These are phyloP conservation scores for Yamadazyma membranifaciens DNA, from an alignment of 1,139 yeast genomes.

Conservation along the genomic window DNA sequence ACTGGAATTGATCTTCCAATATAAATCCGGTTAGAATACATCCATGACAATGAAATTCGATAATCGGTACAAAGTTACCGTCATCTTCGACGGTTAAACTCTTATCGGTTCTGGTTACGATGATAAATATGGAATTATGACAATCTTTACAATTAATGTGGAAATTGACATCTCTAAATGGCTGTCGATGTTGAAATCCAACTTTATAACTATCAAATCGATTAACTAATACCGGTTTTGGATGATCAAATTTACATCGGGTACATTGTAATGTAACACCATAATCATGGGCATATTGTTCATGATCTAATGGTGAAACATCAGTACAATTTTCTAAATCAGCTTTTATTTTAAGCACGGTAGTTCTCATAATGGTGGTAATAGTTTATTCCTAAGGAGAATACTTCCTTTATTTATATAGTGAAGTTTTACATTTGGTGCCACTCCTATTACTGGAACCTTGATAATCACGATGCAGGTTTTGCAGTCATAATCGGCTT, in stretches of 20 bases:
- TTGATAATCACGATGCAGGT: neutral
- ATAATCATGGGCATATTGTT: slow-evolving; percentile 65
- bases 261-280: slow-evolving; percentile 69
- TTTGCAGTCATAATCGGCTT: neutral
- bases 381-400: no score
- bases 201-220: slow-evolving; percentile 55
- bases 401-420: no score
- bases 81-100: slow-evolving; percentile 18
- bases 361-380: slow-evolving; percentile 14
- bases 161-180: slow-evolving; percentile 69
- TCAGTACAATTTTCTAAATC: slow-evolving; percentile 61
- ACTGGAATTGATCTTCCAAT: slow-evolving; percentile 65
- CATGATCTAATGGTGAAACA: slow-evolving; percentile 58
- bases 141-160: slow-evolving; percentile 71
- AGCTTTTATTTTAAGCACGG: slow-evolving; percentile 50
- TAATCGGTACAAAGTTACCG: slow-evolving; percentile 30
- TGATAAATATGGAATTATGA: slow-evolving; percentile 16
- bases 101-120: slow-evolving; percentile 21
- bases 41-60: slow-evolving; percentile 81
- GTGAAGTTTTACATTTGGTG: no score
- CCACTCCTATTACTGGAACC: neutral
- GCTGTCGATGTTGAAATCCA: slow-evolving; percentile 45
- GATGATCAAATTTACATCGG: slow-evolving; percentile 75
- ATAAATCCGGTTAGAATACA: slow-evolving; percentile 62
- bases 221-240: slow-evolving; percentile 67